Base-by-base conservation (phyloP, 1,284 basidiomycete genomes). In the Singerocomus rubriflavus region DNA sequence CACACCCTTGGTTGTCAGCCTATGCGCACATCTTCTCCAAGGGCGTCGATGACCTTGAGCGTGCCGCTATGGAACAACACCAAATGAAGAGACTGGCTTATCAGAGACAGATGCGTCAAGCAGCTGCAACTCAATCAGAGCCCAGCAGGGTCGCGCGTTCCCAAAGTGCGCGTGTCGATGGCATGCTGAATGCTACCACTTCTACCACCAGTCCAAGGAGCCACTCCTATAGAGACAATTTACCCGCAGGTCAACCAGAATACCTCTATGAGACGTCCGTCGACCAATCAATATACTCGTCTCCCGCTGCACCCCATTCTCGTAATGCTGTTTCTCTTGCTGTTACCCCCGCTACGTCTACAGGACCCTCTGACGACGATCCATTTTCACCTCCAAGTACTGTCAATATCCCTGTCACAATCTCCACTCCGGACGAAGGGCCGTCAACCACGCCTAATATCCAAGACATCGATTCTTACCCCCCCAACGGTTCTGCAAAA, bases 1-100 rank as follows among this genome's bases (percentile, higher is more conserved):
- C 68, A 12, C 93, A 96, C 65, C 77, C 80, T 5, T 97, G 93
- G 93, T 75, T 96, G n/a, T 72, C 72, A 1, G 75, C 80, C 2
- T 89, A 89, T 56, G 74, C 76, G 0, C 71, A 77, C 38, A 66
- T 79, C 12, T 96, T 97, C 70, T 76, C 80, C 27, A 84, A 79
- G 56, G 76, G 73, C 11, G 85, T 95, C 17, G 83, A 84, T 1
- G 88, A 95, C 48, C 76, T 94, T 33, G 93, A 97, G 71, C 72
- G 72, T 8, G 73, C 82, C 34, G 91, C 93, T 12, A 82, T 92
- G 71, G 90, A 93, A 50, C 84, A 90, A 63, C 91, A 94, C 70
- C 83, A 88, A 57, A 78, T 82, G 71, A 94, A 94, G 72, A 79
- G 89, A 29, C 73, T 87, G 25, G 84, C 84, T 14, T 92, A 93